Evolutionary conservation across 352 stramenopile genomes (phyloP).

Genomic region (Phytophthora sp.): DNA sequence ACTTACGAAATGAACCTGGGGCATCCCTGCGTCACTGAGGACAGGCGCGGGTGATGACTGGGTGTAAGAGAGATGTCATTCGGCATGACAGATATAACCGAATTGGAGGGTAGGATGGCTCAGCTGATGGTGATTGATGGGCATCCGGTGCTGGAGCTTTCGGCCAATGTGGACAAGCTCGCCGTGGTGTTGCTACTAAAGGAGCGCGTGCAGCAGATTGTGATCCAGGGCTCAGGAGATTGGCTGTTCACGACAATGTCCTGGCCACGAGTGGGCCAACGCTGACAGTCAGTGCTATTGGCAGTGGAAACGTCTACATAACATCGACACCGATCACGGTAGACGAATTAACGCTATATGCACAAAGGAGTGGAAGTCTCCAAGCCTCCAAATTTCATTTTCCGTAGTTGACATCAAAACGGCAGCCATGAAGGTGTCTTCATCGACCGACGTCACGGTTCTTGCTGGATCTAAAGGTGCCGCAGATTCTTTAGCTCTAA

Average conservation of each 20-base stretch:
- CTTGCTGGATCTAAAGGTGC: neutral
- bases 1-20: no score
- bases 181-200: slow-evolving; percentile 30
- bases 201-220: slow-evolving; percentile 13
- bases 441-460: slow-evolving; percentile 10
- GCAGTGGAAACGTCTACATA: slow-evolving; percentile 21
- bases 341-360: slow-evolving; percentile 8
- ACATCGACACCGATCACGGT: slow-evolving; percentile 10
- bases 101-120: neutral
- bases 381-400: slow-evolving; percentile 21
- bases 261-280: slow-evolving; percentile 19
- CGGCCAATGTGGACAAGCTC: slow-evolving; percentile 4
- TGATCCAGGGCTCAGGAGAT: slow-evolving; percentile 28
- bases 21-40: no score
- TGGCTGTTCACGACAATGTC: slow-evolving; percentile 22
- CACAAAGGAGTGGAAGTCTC: slow-evolving; percentile 25
- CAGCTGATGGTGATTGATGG: slow-evolving; percentile 19
- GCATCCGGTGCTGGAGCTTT: slow-evolving; percentile 27
- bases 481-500: neutral
- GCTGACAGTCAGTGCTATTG: slow-evolving; percentile 8
- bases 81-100: neutral
- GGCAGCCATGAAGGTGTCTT: slow-evolving; percentile 1
- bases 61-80: no score
- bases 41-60: no score
- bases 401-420: slow-evolving; percentile 23